phyloP scores from a whole-genome alignment of 73 alveolate species.

The Paramecium sexaurelia region DNA sequence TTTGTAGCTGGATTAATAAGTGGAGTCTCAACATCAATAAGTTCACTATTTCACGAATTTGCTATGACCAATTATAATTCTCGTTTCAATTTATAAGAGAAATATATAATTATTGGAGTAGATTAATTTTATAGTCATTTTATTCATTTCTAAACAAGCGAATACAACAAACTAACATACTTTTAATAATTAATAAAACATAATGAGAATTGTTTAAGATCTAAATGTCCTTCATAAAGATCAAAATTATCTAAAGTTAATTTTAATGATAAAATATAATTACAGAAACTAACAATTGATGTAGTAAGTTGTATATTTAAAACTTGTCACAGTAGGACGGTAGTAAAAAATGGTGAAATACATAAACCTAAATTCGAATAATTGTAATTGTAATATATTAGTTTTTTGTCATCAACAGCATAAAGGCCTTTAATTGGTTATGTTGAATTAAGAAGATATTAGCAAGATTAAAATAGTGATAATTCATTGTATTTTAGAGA shows the following conservation, averaged over 20 bases:
- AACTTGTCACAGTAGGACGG: slow-evolving; percentile 26
- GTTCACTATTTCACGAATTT: slow-evolving; percentile 4
- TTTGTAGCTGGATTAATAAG: slow-evolving; percentile 17
- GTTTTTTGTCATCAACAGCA: slow-evolving; percentile 4
- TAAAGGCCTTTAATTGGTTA: slow-evolving; percentile 5
- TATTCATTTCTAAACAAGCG: neutral
- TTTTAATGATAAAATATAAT: neutral
- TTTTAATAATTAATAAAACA: neutral
- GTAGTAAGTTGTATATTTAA: slow-evolving; percentile 18
- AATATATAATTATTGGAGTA: slow-evolving; percentile 39
- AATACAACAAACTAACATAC: neutral
- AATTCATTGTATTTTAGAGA: slow-evolving; percentile 38
- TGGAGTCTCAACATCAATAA: neutral
- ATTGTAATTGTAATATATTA: neutral
- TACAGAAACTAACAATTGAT: neutral
- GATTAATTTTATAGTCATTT: slow-evolving; percentile 9
- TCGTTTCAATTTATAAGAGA: neutral
- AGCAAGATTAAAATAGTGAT: neutral
- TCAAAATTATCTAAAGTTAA: neutral
- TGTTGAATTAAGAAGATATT: slow-evolving; percentile 36
- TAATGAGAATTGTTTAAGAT: neutral
- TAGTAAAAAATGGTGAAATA: neutral
- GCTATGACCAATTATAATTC: slow-evolving; percentile 48
- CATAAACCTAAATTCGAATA: slow-evolving; percentile 32
- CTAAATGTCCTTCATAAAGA: slow-evolving; percentile 15